These are phyloP conservation scores for Pseudoneurospora amorphoporcata DNA, from an alignment of 495 filamentous ascomycete species.

Conservation along the genomic window DNA sequence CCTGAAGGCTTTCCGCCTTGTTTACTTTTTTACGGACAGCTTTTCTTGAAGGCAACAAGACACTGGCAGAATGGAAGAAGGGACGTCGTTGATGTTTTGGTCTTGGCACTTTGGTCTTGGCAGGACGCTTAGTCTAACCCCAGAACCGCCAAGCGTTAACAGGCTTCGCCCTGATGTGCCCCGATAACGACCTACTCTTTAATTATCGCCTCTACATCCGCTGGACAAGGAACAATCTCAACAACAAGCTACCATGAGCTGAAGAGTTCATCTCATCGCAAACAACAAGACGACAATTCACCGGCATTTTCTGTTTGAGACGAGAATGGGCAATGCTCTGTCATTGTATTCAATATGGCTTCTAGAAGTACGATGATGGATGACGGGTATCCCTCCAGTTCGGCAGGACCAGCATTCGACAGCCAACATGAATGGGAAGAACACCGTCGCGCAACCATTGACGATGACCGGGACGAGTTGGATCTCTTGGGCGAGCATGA, in stretches of 20 bases:
- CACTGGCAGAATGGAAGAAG: not conserved
- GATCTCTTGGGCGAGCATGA: slow-evolving; percentile 33
- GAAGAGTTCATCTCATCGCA: not conserved
- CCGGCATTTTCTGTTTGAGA: not conserved
- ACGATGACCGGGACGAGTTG: slow-evolving; percentile 33
- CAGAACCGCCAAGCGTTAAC: not conserved
- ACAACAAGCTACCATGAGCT: not conserved
- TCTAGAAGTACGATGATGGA: slow-evolving; percentile 12
- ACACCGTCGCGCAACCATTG: slow-evolving; percentile 13
- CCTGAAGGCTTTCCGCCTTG: not conserved
- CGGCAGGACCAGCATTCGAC: slow-evolving; percentile 1
- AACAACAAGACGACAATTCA: not conserved
- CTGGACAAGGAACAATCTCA: not conserved
- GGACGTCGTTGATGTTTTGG: too few species aligned
- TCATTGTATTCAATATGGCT: slow-evolving; percentile 7
- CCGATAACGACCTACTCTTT: not conserved
- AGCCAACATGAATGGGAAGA: slow-evolving; percentile 5
- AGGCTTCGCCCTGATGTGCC: not conserved
- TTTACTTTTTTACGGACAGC: not conserved
- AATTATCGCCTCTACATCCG: not conserved
- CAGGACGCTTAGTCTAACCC: not conserved
- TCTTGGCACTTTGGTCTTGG: not conserved
- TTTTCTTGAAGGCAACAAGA: not conserved
- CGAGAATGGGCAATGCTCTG: slow-evolving; percentile 12
- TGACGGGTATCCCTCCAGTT: slow-evolving; percentile 8